Conservation (phyloP, 1,284 basidiomycete species). For the Chalciporus piperatoides region DNA sequence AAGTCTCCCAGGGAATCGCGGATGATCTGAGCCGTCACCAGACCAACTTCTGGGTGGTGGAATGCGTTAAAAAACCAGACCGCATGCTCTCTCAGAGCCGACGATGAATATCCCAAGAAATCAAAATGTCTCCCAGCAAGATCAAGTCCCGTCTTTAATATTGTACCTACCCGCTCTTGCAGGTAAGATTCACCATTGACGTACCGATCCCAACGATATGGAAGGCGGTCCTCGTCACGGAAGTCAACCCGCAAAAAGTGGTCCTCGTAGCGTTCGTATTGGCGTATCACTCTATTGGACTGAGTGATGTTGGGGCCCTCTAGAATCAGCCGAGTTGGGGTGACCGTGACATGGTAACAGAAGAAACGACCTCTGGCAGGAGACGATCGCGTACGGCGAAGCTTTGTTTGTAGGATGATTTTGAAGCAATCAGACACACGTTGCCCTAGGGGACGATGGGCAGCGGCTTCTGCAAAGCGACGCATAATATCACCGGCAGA, state of each 20-base stretch:
- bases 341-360: conserved; percentile 66
- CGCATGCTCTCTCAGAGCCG: conserved; percentile 65
- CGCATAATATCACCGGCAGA: conserved; percentile 48
- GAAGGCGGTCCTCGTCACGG: conserved; percentile 68
- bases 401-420: conserved; percentile 30
- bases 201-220: conserved; percentile 62
- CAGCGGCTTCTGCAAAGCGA: conserved; percentile 45
- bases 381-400: conserved; percentile 20
- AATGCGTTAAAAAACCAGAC: conserved; percentile 78
- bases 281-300: conserved; percentile 61
- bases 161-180: conserved; percentile 54
- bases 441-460: conserved; percentile 39
- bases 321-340: conserved; percentile 64
- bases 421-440: conserved; percentile 50
- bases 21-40: conserved; percentile 53
- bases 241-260: conserved; percentile 76
- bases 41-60: conserved; percentile 38
- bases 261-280: conserved; percentile 54
- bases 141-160: conserved; percentile 62
- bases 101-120: conserved; percentile 73
- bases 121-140: conserved; percentile 68
- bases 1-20: conserved; percentile 65
- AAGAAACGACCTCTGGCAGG: conserved; percentile 37
- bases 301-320: conserved; percentile 71
- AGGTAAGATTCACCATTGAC: conserved; percentile 60